Conservation (phyloP, 1,139 yeast species). For the Blastobotrys ciferrii region DNA sequence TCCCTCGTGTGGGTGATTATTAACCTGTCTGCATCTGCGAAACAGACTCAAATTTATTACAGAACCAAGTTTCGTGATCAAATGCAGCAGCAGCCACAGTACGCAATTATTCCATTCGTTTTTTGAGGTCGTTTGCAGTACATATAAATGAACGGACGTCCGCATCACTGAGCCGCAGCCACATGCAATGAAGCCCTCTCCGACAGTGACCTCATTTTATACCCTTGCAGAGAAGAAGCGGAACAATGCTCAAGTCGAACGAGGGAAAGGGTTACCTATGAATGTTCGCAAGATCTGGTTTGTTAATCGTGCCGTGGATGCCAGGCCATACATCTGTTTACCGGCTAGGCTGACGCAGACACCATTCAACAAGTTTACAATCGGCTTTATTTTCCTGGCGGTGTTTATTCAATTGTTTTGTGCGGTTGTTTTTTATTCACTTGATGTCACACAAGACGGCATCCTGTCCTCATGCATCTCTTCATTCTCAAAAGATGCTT, state of each 20-base stretch:
- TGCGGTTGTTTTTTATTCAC: conserved; percentile 7
- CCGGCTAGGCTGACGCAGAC: conserved; percentile 22
- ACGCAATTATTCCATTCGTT: conserved; percentile 30
- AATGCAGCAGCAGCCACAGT: conserved; percentile 30
- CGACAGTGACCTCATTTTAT: conserved; percentile 26
- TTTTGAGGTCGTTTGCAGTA: conserved; percentile 14
- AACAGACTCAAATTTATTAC: conserved; percentile 58
- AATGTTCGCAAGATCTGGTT: conserved; percentile 9
- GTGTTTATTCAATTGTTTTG: conserved; percentile 20
- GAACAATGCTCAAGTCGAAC: conserved; percentile 1
- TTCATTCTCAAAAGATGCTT: background rate
- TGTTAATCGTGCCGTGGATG: conserved; percentile 16
- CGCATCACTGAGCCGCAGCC: conserved; percentile 5
- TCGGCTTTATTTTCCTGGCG: conserved; percentile 21
- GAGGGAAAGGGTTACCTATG: conserved; percentile 1
- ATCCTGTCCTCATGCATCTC: conserved; percentile 5
- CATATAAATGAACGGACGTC: background rate
- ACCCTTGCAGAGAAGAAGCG: conserved; percentile 23
- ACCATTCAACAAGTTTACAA: conserved; percentile 21
- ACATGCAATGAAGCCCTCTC: conserved; percentile 2
- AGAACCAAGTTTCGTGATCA: conserved; percentile 27
- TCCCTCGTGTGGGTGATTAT: conserved; percentile 56
- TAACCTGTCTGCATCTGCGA: conserved; percentile 62
- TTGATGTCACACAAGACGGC: background rate
- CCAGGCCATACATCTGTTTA: conserved; percentile 27